phyloP scores from a whole-genome alignment of 1,284 basidiomycete genomes.

The Cryptococcus maquisensis region DNA sequence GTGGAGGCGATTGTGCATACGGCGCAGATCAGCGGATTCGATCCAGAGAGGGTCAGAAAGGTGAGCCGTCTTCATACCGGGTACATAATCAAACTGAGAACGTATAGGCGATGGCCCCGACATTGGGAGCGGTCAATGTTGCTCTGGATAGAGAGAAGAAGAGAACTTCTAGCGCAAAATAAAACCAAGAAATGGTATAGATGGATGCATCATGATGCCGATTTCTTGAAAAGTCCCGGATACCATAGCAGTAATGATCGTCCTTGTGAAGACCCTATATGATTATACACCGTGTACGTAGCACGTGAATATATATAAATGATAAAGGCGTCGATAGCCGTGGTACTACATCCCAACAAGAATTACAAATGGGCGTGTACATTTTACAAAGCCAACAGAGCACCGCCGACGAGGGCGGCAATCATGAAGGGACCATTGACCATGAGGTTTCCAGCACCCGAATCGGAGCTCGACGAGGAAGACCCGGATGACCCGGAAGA shows the following conservation, averaged over 20 bases:
- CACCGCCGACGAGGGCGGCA: constrained; percentile 6
- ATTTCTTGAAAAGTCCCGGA: no score
- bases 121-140: constrained; percentile 70
- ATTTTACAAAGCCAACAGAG: constrained; percentile 15
- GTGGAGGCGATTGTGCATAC: constrained; percentile 67
- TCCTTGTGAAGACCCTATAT: not conserved
- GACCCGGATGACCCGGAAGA: not conserved
- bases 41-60: constrained; percentile 61
- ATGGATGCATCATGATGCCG: not conserved
- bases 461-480: not conserved
- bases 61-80: constrained; percentile 53
- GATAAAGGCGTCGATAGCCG: no score
- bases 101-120: constrained; percentile 69
- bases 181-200: not conserved
- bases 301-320: no score
- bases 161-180: constrained; percentile 5
- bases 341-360: not conserved
- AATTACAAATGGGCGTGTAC: not conserved
- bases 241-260: not conserved
- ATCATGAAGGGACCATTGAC: constrained; percentile 1
- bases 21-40: constrained; percentile 61
- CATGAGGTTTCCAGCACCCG: not conserved
- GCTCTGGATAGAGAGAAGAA: constrained; percentile 54
- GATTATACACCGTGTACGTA: no score
- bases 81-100: not conserved